Base-by-base conservation (phyloP, 1,139 yeast genomes). In the Blastobotrys ciferrii region DNA sequence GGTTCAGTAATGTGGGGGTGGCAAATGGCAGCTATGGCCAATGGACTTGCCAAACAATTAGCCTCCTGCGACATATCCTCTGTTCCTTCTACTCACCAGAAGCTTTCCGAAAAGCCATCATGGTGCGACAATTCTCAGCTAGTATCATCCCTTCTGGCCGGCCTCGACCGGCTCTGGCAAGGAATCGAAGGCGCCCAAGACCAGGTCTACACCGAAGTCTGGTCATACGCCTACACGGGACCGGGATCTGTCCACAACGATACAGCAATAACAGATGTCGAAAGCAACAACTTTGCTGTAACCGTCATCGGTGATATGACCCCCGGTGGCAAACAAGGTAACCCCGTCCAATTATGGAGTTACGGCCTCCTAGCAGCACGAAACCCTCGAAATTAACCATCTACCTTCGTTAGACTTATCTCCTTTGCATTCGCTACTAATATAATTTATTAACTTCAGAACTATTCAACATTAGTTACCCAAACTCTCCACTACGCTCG, bases 1-100 rank as follows among this genome's bases (percentile, higher is more conserved):
- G 53, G 53, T 2, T 47, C 53, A 2, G 51, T 49, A 6, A 40
- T 49, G 2, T 49, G 53, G 53, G 50, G 50, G 2, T 49, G 48
- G 48, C 53, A 47, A 36, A 49, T 47, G 46, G 53, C 46, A 3
- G 36, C 47, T n/a, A 47, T 49, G 53, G 53, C 51, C 2, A 44
- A 42, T 20, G 53, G 53, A 2, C 40, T 49, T 18, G 17, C 33
- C 18, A 32, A 39, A 28, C 53, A 49, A 19, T 39, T 49, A 18
- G 39, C 51, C 23, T 47, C 30, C 12, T 49, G 51, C 19, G 42
- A 36, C 11, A 25, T 35, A 4, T n/a, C 13, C 4, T 33, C 38
- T 14, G 38, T 33, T 7, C 13, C 12, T 11, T 33, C 38, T 14
- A 7, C 38, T 4, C 38, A 33, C 11, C 13, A 13, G 15, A 37